phyloP scores from a whole-genome alignment of 345 rosid genomes.

The Sapria himalayana region DNA sequence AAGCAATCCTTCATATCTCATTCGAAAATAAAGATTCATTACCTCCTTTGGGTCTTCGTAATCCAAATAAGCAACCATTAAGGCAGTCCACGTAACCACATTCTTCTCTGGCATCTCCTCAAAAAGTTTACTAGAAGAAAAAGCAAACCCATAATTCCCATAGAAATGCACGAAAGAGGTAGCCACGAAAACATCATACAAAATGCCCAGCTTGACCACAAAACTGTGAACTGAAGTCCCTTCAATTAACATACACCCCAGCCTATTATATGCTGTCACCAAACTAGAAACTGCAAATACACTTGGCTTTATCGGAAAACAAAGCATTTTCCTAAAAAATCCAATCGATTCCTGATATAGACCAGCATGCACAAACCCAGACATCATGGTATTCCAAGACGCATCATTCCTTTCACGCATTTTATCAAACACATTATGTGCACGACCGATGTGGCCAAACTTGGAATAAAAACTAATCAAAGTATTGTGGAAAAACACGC shows the following conservation, averaged over 20 bases:
- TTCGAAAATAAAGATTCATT: slow-evolving; percentile 18
- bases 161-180: slow-evolving; percentile 66
- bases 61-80: slow-evolving; percentile 55
- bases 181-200: slow-evolving; percentile 53
- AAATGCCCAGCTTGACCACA: slow-evolving; percentile 32
- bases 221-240: slow-evolving; percentile 54
- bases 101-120: slow-evolving; percentile 67
- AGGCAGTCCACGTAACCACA: slow-evolving; percentile 82
- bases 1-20: slow-evolving; percentile 34
- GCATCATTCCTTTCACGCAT: slow-evolving; percentile 43
- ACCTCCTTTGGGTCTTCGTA: slow-evolving; percentile 32
- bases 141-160: slow-evolving; percentile 30
- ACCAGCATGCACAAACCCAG: slow-evolving; percentile 41
- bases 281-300: slow-evolving; percentile 53
- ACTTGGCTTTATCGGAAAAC: slow-evolving; percentile 25
- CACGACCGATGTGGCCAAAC: slow-evolving; percentile 20
- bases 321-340: slow-evolving; percentile 26
- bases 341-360: slow-evolving; percentile 20
- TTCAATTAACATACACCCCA: slow-evolving; percentile 32
- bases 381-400: slow-evolving; percentile 76
- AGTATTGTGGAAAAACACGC: slow-evolving; percentile 36
- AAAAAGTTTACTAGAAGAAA: slow-evolving; percentile 36
- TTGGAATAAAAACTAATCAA: slow-evolving; percentile 45
- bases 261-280: slow-evolving; percentile 53
- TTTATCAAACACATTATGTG: slow-evolving; percentile 55